These are phyloP conservation scores for Cryphonectria japonica DNA, from an alignment of 2,329 filamentous ascomycete genomes.

Conservation along the genomic window DNA sequence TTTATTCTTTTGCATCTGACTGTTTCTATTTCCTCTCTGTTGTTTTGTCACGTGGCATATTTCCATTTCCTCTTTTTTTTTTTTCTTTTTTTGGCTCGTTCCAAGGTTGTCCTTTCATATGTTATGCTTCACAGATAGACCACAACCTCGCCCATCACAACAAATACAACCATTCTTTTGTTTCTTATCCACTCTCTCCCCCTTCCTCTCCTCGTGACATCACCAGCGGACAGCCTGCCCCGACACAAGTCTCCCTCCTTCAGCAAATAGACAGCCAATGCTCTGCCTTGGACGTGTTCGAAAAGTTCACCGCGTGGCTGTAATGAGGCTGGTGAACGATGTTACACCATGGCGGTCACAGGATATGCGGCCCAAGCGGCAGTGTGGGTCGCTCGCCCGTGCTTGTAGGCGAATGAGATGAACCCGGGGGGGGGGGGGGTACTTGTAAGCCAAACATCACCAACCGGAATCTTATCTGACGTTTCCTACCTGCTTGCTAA, in stretches of 20 bases:
- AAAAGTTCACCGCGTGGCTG: constrained; percentile 9
- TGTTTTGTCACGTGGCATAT: constrained; percentile 8
- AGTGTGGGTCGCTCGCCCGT: not conserved
- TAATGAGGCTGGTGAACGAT: constrained; percentile 23
- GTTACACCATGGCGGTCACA: constrained; percentile 13
- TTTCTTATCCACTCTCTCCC: not conserved
- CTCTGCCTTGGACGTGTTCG: not conserved
- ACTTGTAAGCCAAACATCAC: not conserved
- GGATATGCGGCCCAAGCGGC: constrained; percentile 5
- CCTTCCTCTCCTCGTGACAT: not conserved
- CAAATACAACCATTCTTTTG: not conserved
- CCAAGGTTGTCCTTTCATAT: not conserved
- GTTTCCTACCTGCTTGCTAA: not conserved
- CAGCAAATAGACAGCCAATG: not conserved
- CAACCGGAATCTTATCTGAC: not conserved
- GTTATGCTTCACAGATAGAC: not conserved
- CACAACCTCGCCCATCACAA: not conserved
- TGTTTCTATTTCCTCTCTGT: not conserved
- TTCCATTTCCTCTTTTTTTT: constrained; percentile 3
- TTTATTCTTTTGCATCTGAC: not conserved
- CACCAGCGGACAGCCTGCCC: not conserved
- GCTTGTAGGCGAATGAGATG: constrained; percentile 18
- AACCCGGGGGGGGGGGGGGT: too few relatives aligned
- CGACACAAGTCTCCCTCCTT: not conserved
- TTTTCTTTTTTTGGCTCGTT: not conserved